A percentile compares a stretch with the other conserved stretches of the same genome.
Evolutionary conservation across 1,139 yeast genomes (phyloP).

Genomic region (Kluyveromyces sp.): DNA sequence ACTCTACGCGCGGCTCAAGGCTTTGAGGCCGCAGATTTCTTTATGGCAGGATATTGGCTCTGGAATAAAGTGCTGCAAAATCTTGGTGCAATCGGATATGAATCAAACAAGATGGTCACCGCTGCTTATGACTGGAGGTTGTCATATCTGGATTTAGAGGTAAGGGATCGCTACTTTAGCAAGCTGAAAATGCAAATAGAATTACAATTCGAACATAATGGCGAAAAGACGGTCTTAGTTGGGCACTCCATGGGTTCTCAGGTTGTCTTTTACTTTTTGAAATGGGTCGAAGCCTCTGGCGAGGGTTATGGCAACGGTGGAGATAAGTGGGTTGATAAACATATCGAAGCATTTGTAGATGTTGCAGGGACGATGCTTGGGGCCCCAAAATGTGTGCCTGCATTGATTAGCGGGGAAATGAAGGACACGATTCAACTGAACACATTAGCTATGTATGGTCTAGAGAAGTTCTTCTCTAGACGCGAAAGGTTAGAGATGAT

Average conservation of each 20-base stretch:
- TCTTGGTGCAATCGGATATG: constrained; percentile 88
- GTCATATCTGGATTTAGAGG: constrained; percentile 80
- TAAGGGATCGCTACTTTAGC: constrained; percentile 77
- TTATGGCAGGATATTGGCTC: constrained; percentile 96
- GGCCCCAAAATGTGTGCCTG: constrained; percentile 90
- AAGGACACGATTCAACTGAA: constrained; percentile 92
- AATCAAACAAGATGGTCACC: constrained; percentile 79
- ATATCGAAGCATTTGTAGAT: constrained; percentile 74
- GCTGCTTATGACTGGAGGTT: constrained; percentile 97
- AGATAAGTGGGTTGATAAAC: constrained; percentile 71
- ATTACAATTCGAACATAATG: constrained; percentile 41
- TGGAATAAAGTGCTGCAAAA: constrained; percentile 95
- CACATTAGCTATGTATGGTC: constrained; percentile 86
- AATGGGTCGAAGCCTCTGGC: constrained; percentile 94
- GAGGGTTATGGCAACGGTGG: constrained; percentile 83
- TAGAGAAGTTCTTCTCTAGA: constrained; percentile 87
- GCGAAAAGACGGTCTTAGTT: constrained; percentile 68
- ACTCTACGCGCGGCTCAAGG: constrained; percentile 90
- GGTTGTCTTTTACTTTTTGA: constrained; percentile 75
- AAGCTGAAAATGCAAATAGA: constrained; percentile 71
- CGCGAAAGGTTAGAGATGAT: constrained; percentile 81
- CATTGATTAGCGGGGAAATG: constrained; percentile 93
- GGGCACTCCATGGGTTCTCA: constrained; percentile 98
- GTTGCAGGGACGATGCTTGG: constrained; percentile 86
- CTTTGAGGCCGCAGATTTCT: constrained; percentile 93